Conservation (phyloP, 129 eudicot genomes). For the Helianthus tuberosus region DNA sequence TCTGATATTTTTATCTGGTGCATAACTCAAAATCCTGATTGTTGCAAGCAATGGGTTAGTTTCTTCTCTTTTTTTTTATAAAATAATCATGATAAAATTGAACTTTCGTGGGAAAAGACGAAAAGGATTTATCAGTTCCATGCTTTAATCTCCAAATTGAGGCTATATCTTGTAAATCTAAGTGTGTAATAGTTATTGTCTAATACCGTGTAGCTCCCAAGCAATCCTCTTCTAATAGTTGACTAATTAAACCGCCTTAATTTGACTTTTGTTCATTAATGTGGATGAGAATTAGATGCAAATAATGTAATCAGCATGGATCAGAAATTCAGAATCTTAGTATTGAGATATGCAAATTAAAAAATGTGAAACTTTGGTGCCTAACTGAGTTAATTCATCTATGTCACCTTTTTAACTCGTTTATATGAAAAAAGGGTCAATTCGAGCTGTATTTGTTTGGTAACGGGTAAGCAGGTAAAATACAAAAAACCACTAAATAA, state of each 20-base stretch:
- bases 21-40: constrained; percentile 72
- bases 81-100: background rate
- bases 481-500: background rate
- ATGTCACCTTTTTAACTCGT: background rate
- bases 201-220: background rate
- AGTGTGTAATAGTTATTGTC: background rate
- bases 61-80: background rate
- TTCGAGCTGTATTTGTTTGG: background rate
- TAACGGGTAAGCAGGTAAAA: background rate
- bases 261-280: background rate
- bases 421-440: background rate
- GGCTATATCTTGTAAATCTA: background rate
- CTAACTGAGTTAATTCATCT: background rate
- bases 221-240: background rate
- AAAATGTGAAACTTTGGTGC: background rate
- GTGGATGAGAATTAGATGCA: background rate
- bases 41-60: constrained; percentile 93
- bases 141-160: background rate
- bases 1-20: constrained; percentile 69
- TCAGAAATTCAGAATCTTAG: background rate
- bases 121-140: background rate
- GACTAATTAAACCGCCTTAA: background rate
- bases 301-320: constrained; percentile 6
- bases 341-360: background rate
- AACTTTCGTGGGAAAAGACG: background rate